These are phyloP conservation scores for Phytophthora agathidicida DNA, from an alignment of 352 stramenopile species.

Conservation along the genomic window DNA sequence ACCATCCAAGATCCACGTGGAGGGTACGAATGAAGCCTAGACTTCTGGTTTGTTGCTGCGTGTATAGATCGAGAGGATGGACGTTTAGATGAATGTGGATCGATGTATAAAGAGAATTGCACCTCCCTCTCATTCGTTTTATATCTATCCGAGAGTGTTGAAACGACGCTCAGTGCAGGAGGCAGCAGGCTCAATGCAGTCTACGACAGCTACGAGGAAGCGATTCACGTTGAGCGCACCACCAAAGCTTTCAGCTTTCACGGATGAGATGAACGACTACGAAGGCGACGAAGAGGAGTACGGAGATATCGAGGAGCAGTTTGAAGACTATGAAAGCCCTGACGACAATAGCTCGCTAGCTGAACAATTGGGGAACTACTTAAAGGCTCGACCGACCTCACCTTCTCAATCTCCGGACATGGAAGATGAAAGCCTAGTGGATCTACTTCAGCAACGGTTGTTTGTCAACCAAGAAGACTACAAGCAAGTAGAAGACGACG, in stretches of 20 bases:
- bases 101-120: slow-evolving; percentile 17
- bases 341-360: slow-evolving; percentile 11
- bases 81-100: slow-evolving; percentile 11
- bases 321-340: slow-evolving; percentile 4
- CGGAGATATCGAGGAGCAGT: slow-evolving; percentile 25
- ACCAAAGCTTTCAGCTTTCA: slow-evolving; percentile 11
- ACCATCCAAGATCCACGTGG: slow-evolving; percentile 16
- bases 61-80: slow-evolving; percentile 8
- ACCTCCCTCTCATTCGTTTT: slow-evolving; percentile 14
- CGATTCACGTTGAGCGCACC: slow-evolving; percentile 23
- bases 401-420: background rate
- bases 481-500: background rate
- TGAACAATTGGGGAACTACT: slow-evolving; percentile 22
- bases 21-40: slow-evolving; percentile 14
- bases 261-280: slow-evolving; percentile 28
- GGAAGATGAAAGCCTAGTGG: slow-evolving; percentile 21
- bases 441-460: slow-evolving; percentile 21
- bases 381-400: background rate
- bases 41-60: background rate
- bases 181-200: background rate
- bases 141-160: slow-evolving; percentile 8
- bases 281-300: slow-evolving; percentile 33
- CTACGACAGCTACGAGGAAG: slow-evolving; percentile 17
- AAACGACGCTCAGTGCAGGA: slow-evolving; percentile 17
- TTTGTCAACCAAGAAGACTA: background rate